phyloP scores from a whole-genome alignment of 1,284 basidiomycete genomes.

The Sanguinoderma infundibulare region DNA sequence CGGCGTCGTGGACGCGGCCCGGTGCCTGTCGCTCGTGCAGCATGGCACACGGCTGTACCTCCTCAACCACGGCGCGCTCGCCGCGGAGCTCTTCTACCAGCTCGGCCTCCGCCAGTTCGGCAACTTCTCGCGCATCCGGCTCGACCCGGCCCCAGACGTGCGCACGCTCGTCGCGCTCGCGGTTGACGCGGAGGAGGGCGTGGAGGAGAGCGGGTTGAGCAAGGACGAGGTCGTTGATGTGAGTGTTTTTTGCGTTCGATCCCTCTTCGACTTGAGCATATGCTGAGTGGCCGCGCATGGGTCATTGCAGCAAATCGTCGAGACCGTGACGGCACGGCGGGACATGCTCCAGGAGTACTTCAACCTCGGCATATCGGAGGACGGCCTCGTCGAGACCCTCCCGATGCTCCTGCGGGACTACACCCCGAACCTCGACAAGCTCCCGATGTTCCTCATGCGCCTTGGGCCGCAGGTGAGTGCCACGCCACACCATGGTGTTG shows the following conservation, averaged over 20 bases:
- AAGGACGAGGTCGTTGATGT: slow-evolving; percentile 76
- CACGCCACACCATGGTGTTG: background rate
- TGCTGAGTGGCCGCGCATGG: background rate
- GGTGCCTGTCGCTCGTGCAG: slow-evolving; percentile 85
- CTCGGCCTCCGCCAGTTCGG: slow-evolving; percentile 93
- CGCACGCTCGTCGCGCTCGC: slow-evolving; percentile 79
- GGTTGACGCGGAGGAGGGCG: slow-evolving; percentile 72
- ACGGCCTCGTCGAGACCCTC: slow-evolving; percentile 73
- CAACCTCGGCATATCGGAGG: slow-evolving; percentile 68
- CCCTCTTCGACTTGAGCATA: background rate
- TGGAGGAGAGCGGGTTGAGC: slow-evolving; percentile 50
- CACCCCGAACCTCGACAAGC: slow-evolving; percentile 83
- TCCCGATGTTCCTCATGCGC: slow-evolving; percentile 86
- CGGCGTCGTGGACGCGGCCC: slow-evolving; percentile 84
- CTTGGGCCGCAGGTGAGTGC: slow-evolving; percentile 78
- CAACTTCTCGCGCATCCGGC: slow-evolving; percentile 71
- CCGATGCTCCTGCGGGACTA: slow-evolving; percentile 87
- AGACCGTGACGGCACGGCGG: slow-evolving; percentile 59
- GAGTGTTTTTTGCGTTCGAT: slow-evolving; percentile 35
- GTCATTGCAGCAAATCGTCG: slow-evolving; percentile 61
- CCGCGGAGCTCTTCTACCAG: slow-evolving; percentile 97
- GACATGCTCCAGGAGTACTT: slow-evolving; percentile 97
- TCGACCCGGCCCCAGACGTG: slow-evolving; percentile 85
- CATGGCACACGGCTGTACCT: slow-evolving; percentile 89
- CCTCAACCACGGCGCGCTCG: slow-evolving; percentile 82